Evolutionary conservation across 495 filamentous ascomycete species (phyloP).

Genomic region (Melanomma pulvis-pyrius): DNA sequence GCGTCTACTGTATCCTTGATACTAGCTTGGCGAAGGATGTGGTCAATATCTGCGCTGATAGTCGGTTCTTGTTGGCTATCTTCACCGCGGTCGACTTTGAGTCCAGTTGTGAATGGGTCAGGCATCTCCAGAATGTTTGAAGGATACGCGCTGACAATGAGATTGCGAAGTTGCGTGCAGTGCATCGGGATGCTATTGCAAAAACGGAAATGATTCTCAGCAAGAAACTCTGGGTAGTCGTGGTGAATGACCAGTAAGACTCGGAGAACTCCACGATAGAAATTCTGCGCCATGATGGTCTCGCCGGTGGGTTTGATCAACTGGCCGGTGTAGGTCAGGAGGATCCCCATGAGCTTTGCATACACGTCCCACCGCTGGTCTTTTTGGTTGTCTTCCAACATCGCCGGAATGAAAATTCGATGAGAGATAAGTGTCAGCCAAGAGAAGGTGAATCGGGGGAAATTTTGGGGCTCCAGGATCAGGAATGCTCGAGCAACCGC

Average conservation of each 20-base stretch:
- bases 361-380: slow-evolving; percentile 64
- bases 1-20: slow-evolving; percentile 71
- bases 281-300: slow-evolving; percentile 70
- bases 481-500: slow-evolving; percentile 73
- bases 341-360: slow-evolving; percentile 71
- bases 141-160: slow-evolving; percentile 83
- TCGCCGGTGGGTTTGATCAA: slow-evolving; percentile 74
- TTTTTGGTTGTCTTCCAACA: slow-evolving; percentile 62
- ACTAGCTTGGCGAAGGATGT: slow-evolving; percentile 60
- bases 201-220: slow-evolving; percentile 81
- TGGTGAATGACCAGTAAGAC: slow-evolving; percentile 85
- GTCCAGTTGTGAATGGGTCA: slow-evolving; percentile 76
- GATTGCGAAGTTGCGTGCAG: slow-evolving; percentile 84
- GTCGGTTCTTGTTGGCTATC: slow-evolving; percentile 70
- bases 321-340: slow-evolving; percentile 75
- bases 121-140: slow-evolving; percentile 73
- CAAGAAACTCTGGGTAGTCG: slow-evolving; percentile 91
- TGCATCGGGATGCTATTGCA: slow-evolving; percentile 84
- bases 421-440: slow-evolving; percentile 85
- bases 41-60: slow-evolving; percentile 63
- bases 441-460: slow-evolving; percentile 77
- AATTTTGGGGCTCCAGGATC: slow-evolving; percentile 72
- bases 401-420: slow-evolving; percentile 78
- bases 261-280: slow-evolving; percentile 82
- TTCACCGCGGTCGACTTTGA: slow-evolving; percentile 80